Conservation (phyloP, 306 rosid species). For the Hippophae rhamnoides region DNA sequence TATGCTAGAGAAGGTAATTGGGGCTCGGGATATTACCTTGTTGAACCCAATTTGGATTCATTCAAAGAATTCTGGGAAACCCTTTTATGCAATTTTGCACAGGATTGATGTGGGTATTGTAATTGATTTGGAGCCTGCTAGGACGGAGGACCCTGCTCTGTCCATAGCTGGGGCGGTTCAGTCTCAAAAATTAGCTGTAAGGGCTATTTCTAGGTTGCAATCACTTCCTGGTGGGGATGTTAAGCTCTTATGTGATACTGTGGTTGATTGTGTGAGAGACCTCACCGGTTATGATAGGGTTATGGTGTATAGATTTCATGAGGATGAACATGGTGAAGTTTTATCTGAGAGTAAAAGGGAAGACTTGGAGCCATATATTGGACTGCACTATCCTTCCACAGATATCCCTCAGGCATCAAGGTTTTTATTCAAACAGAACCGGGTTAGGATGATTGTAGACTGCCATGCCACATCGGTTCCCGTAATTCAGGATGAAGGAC, state of each 20-base stretch:
- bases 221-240: constrained; percentile 83
- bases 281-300: constrained; percentile 86
- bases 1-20: constrained; percentile 67
- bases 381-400: constrained; percentile 91
- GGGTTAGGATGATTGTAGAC: constrained; percentile 95
- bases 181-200: constrained; percentile 85
- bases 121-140: constrained; percentile 84
- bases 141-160: constrained; percentile 83
- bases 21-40: constrained; percentile 75
- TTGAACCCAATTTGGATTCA: constrained; percentile 90
- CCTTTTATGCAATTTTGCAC: constrained; percentile 91
- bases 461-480: constrained; percentile 59
- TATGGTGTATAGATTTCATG: constrained; percentile 96
- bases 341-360: constrained; percentile 76
- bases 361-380: constrained; percentile 84
- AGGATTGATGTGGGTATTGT: constrained; percentile 80
- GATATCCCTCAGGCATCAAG: constrained; percentile 98
- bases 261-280: constrained; percentile 72
- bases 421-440: constrained; percentile 90
- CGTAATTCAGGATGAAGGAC: constrained; percentile 68
- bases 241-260: constrained; percentile 64
- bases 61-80: constrained; percentile 57
- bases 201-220: constrained; percentile 82
- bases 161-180: constrained; percentile 97
- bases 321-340: constrained; percentile 98